phyloP scores from a whole-genome alignment of 345 rosid species.

The Turnera subulata region DNA sequence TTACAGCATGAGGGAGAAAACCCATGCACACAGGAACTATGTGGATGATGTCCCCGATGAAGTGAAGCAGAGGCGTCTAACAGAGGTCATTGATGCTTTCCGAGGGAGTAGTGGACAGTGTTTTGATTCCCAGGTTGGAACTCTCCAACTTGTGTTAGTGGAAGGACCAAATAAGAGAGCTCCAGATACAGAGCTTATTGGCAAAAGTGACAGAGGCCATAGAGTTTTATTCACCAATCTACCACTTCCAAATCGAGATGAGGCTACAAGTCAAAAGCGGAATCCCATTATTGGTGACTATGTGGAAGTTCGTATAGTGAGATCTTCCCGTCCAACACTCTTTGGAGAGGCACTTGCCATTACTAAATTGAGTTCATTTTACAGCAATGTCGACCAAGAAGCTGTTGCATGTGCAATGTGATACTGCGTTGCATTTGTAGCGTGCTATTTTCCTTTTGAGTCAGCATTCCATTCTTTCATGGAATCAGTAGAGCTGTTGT shows the following conservation, averaged over 20 bases:
- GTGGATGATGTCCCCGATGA: constrained; percentile 74
- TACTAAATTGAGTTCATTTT: constrained; percentile 62
- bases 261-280: constrained; percentile 25
- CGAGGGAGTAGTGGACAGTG: constrained; percentile 76
- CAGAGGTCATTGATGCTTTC: constrained; percentile 72
- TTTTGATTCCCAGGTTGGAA: constrained; percentile 69
- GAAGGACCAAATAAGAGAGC: constrained; percentile 95
- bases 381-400: constrained; percentile 32
- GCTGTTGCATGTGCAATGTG: constrained; percentile 48
- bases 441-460: neutral
- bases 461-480: constrained; percentile 10
- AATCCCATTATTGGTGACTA: constrained; percentile 68
- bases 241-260: constrained; percentile 39
- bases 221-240: constrained; percentile 51
- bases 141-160: constrained; percentile 62
- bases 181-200: constrained; percentile 79
- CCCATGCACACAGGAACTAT: constrained; percentile 81
- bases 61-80: constrained; percentile 80
- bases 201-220: constrained; percentile 86
- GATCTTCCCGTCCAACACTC: constrained; percentile 69
- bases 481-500: neutral
- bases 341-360: constrained; percentile 73
- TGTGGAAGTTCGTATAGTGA: constrained; percentile 63
- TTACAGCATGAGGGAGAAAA: constrained; percentile 92
- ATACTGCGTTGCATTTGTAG: constrained; percentile 11